Evolutionary conservation across 1,139 yeast species (phyloP).

Genomic region (Geotrichum europaeum): DNA sequence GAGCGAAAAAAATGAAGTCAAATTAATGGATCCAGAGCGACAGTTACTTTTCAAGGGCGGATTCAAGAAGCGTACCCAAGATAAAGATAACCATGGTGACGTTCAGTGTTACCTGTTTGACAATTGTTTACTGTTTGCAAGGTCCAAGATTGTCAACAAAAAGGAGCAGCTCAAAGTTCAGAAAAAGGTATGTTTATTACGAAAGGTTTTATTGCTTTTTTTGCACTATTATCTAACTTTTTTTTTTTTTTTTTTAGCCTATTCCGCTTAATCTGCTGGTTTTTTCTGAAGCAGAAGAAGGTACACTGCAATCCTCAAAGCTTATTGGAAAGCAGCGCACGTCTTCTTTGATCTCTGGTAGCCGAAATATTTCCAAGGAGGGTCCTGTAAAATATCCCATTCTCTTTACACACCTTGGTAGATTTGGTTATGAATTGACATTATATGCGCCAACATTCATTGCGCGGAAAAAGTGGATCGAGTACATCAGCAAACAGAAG

Average conservation of each 20-base stretch:
- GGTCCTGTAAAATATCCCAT: conserved; percentile 40
- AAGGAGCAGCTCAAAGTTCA: conserved; percentile 88
- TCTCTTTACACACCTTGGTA: conserved; percentile 51
- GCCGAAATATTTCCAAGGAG: conserved; percentile 3
- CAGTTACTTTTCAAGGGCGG: conserved; percentile 73
- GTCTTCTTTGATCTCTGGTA: conserved; percentile 38
- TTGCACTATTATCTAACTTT: not conserved
- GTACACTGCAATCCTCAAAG: conserved; percentile 1
- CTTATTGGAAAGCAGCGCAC: conserved; percentile 34
- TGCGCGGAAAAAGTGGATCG: conserved; percentile 75
- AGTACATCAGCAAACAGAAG: conserved; percentile 74
- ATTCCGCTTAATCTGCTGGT: conserved; percentile 81
- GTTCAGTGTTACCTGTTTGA: conserved; percentile 78
- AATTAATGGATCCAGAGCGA: conserved; percentile 73
- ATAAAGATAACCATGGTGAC: conserved; percentile 67
- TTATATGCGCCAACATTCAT: conserved; percentile 59
- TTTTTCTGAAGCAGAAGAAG: conserved; percentile 70
- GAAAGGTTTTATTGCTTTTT: not conserved
- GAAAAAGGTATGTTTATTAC: conserved; percentile 39
- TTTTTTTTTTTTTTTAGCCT: conserved; percentile 41
- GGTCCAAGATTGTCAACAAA: conserved; percentile 80
- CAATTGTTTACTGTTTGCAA: conserved; percentile 78
- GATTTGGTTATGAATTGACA: conserved; percentile 62
- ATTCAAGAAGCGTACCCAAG: conserved; percentile 68
- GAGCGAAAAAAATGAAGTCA: conserved; percentile 85